These are phyloP conservation scores for Echinosophora koreensis DNA, from an alignment of 306 rosid species.

Conservation along the genomic window DNA sequence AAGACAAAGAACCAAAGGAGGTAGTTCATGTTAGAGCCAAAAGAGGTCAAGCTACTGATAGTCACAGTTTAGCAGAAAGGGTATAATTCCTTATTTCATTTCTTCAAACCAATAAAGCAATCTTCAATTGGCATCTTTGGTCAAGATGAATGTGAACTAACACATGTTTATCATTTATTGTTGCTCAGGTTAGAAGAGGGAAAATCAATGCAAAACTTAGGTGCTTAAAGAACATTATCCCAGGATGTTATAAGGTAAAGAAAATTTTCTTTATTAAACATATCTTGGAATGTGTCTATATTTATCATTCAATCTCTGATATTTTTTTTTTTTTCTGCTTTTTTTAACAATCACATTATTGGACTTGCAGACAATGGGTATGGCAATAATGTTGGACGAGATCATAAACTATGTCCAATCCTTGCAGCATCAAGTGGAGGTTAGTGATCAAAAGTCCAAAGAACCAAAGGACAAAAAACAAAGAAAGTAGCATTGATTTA, in stretches of 20 bases:
- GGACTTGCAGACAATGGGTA: constrained; percentile 85
- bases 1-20: constrained; percentile 66
- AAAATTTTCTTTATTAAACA: not conserved
- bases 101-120: constrained; percentile 22
- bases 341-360: not conserved
- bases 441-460: constrained; percentile 37
- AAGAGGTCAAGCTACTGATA: constrained; percentile 93
- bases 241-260: constrained; percentile 85
- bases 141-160: constrained; percentile 16
- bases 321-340: not conserved
- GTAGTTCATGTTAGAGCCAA: constrained; percentile 93
- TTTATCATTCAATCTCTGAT: not conserved
- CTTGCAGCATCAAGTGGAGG: constrained; percentile 94
- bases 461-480: not conserved
- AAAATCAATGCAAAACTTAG: constrained; percentile 84
- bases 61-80: constrained; percentile 94
- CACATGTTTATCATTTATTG: constrained; percentile 28
- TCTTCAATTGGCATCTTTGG: not conserved
- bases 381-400: constrained; percentile 95
- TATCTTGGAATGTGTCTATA: not conserved
- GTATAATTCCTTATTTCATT: constrained; percentile 51
- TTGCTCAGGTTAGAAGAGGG: constrained; percentile 85
- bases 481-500: not conserved
- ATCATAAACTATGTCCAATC: constrained; percentile 95
- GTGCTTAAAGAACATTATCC: constrained; percentile 87